Base-by-base conservation (phyloP, 352 stramenopile genomes). In the Elongisporangium anandrum region DNA sequence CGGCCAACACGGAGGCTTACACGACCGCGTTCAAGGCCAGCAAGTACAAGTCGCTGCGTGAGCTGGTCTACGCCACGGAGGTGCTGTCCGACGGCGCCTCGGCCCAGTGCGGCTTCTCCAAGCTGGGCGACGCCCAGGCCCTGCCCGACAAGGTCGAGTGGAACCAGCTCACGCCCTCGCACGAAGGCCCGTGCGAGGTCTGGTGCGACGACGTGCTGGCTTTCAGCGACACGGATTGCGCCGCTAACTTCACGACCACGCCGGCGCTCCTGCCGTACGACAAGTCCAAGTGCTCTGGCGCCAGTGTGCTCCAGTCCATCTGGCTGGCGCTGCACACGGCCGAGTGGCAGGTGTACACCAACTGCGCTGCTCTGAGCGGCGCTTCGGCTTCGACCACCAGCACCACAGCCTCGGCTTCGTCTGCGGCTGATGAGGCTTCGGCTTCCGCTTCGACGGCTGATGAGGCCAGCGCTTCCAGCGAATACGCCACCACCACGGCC, bases 261-360 rank as follows among this genome's bases (percentile, higher is more conserved):
- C 66, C 71, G 0, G 74, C 68, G 0, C 60, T 59, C 19, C 65
- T 85, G 24, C 69, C 67, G 38, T 82, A 81, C 60, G 68, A 85
- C 20, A 72, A 72, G 57, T 53, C 63, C 21, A 70, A 74, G 38
- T 82, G 70, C 54, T 21, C 39, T 16, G 67, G 65, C 4, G 55
- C 70, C 0, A 64, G 64, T 8, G 56, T 73, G 65, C 59, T 82
- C n/a, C 66, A 60, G 50, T 71, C 64, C 13, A 73, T 77, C 57
- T 85, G 75, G 75, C 65, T 85, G 24, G 70, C 72, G 3, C 50
- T 85, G 45, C 75, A 85, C 65, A 59, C 68, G 49, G 66, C 63
- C 2, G 59, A 65, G 22, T 85, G 75, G 75, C 75, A 85, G 52
- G 55, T 79, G 21, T 85, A 85, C 61, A 81, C 64, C 3, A 79